These are phyloP conservation scores for Ceratocystis harringtonii DNA, from an alignment of 2,329 filamentous ascomycete species.

Conservation along the genomic window DNA sequence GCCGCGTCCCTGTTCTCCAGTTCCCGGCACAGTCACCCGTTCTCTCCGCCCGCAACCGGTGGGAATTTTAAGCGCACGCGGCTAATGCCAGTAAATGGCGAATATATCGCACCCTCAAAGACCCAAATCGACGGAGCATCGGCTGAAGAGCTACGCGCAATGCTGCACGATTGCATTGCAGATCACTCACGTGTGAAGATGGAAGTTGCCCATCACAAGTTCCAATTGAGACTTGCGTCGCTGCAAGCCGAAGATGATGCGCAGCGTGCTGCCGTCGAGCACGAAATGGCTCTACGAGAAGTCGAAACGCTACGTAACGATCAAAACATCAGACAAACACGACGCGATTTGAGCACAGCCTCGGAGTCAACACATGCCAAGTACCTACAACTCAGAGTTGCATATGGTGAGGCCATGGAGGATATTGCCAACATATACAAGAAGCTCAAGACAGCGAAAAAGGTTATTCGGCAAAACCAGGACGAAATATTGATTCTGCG, in stretches of 20 bases:
- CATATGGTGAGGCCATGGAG: constrained; percentile 50
- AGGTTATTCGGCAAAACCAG: constrained; percentile 62
- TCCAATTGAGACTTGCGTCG: constrained; percentile 72
- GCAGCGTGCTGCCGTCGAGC: constrained; percentile 77
- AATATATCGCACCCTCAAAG: constrained; percentile 34
- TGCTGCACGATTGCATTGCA: constrained; percentile 39
- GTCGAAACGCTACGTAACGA: constrained; percentile 67
- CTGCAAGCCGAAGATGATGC: constrained; percentile 75
- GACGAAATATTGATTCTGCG: constrained; percentile 53
- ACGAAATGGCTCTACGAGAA: constrained; percentile 79
- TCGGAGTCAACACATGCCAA: constrained; percentile 39
- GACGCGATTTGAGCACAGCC: constrained; percentile 36
- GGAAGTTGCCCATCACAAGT: constrained; percentile 75
- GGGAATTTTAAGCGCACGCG: constrained; percentile 9
- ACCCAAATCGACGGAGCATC: constrained; percentile 39
- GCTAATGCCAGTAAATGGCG: constrained; percentile 22
- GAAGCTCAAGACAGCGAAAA: constrained; percentile 58
- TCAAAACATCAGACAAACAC: constrained; percentile 51
- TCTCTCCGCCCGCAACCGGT: constrained; percentile 39
- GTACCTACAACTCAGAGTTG: constrained; percentile 47
- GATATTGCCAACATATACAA: constrained; percentile 50
- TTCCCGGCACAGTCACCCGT: constrained; percentile 34
- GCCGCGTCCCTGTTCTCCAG: not conserved
- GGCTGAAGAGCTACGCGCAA: constrained; percentile 39
- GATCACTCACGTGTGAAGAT: constrained; percentile 54